Evolutionary conservation across 257 asterid genomes (phyloP).

Genomic region (Agastache rugosa): DNA sequence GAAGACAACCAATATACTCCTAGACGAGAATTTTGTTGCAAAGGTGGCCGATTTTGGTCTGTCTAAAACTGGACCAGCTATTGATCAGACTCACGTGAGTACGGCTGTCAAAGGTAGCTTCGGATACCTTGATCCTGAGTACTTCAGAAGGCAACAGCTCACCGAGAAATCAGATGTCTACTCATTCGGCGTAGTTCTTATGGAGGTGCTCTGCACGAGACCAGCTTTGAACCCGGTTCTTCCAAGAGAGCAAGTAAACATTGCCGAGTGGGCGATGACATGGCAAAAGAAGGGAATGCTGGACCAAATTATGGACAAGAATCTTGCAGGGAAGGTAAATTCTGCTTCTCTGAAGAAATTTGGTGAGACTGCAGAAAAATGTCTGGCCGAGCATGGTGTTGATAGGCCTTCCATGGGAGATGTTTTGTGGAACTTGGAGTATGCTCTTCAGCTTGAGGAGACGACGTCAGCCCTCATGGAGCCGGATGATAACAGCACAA

Average conservation of each 20-base stretch:
- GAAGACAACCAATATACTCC: conserved; percentile 74
- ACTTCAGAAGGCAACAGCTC: conserved; percentile 80
- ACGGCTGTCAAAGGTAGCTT: conserved; percentile 89
- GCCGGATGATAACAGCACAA: conserved; percentile 71
- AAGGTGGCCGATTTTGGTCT: conserved; percentile 86
- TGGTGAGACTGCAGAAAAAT: conserved; percentile 82
- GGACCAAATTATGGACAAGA: conserved; percentile 69
- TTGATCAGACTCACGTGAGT: conserved; percentile 84
- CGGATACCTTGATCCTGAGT: conserved; percentile 84
- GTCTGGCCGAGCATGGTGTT: conserved; percentile 73
- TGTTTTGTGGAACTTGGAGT: conserved; percentile 79
- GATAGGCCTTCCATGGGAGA: conserved; percentile 89
- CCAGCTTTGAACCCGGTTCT: conserved; percentile 83
- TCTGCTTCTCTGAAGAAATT: conserved; percentile 70
- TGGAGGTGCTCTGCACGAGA: conserved; percentile 79
- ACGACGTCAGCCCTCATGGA: conserved; percentile 68
- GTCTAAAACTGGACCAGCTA: conserved; percentile 75
- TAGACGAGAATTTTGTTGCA: conserved; percentile 73
- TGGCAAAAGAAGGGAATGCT: conserved; percentile 89
- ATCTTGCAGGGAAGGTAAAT: conserved; percentile 69
- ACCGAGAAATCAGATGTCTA: conserved; percentile 85
- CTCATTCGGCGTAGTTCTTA: conserved; percentile 78
- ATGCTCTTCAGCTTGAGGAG: conserved; percentile 84
- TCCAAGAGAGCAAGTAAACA: conserved; percentile 79
- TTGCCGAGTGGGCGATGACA: conserved; percentile 85